Evolutionary conservation across 2,329 filamentous ascomycete species (phyloP), one percentile per base, ranked within the genome.

Genomic region (Curvularia eragrostidis): DNA sequence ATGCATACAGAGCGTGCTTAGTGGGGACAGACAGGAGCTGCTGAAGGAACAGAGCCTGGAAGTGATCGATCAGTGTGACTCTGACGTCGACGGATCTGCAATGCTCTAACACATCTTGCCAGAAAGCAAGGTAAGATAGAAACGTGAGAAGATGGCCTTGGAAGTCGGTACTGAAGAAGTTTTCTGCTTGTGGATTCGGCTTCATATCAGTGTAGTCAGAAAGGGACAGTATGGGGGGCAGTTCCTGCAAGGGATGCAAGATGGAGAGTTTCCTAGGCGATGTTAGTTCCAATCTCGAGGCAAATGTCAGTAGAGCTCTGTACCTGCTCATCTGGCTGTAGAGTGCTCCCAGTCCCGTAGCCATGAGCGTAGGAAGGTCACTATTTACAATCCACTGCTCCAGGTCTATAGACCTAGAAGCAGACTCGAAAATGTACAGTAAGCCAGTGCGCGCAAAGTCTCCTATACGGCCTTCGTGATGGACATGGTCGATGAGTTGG

Each of bases 371-470:
- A 12, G 95, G 95, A 51, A 99, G 82, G 74, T 99, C 95, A 75
- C 94, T 97, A 73, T 97, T 93, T 46, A 98, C 92, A 63, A 99
- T 91, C 95, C 95, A 99, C 70, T 92, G 91, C 79, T 99, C 95
- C 58, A 99, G 78, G 1, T 88, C 85, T 19, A 88, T 85, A 0
- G 93, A 96, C 65, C 87, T 89, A 0, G 92, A 94, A 0, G 94
- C 92, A 0, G 92, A 91, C 78, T 98, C 94, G 67, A 98, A 97
- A 58, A 99, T 91, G 78, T 99, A 99, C 7, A 99, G 83, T 61
- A 99, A 77, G 0, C 95, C 95, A 0, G 95, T 99, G 56, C 95
- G 85, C 2, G 95, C 94, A 81, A 99, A 99, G 77, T 99, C 95
- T 12, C 95, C 95, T 18, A 96, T 90, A 54, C 94, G 89, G 41